Conservation (phyloP, 208 protist genomes). For the Entamoeba moshkovskii region DNA sequence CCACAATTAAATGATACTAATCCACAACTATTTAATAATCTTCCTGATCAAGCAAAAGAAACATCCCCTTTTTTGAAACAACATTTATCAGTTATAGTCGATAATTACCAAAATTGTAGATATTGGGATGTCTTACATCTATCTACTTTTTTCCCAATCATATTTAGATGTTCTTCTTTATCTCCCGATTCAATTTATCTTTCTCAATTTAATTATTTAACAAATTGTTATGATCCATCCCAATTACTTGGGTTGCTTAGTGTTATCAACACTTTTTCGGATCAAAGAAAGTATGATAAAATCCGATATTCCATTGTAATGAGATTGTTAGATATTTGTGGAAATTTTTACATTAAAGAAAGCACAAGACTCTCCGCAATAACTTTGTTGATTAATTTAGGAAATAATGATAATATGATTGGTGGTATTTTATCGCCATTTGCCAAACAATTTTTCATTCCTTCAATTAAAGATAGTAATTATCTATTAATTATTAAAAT, state of each 20-base stretch:
- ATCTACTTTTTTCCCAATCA: neutral
- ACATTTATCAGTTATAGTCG: neutral
- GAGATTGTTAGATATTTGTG: neutral
- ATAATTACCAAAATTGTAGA: neutral
- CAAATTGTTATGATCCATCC: neutral
- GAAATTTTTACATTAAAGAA: neutral
- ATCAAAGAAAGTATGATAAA: neutral
- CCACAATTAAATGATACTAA: neutral
- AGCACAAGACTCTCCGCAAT: neutral
- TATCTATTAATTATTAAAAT: neutral
- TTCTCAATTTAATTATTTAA: neutral
- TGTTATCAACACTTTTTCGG: neutral
- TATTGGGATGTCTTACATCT: neutral
- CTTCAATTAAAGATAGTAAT: neutral
- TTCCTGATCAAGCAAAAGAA: neutral
- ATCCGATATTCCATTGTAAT: neutral
- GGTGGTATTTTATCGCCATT: neutral
- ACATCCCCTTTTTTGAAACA: neutral
- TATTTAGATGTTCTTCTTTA: neutral
- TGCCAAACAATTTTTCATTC: neutral
- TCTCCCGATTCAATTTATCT: neutral
- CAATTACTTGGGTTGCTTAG: neutral
- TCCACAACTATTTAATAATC: neutral
- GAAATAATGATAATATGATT: neutral
- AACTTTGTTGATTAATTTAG: neutral